Base-by-base conservation (phyloP, 345 rosid species). In the Pistacia vera region DNA sequence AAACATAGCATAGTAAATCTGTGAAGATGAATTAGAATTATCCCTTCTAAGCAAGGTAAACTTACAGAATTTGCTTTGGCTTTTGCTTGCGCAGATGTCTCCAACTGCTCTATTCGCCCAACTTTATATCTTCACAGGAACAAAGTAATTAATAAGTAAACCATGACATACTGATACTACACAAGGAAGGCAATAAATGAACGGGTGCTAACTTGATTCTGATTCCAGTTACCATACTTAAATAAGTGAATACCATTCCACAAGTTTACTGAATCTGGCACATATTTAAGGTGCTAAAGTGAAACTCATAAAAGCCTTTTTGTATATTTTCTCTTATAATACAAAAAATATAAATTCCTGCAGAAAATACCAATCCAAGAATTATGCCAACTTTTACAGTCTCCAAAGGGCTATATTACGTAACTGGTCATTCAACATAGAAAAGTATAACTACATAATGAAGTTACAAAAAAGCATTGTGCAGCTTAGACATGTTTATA, bases 81-180 rank as follows among this genome's bases (percentile, higher is more conserved):
- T 83, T 91, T 95, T 70, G 93, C 91, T 85, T 95, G 96, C 73
- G 76, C 89, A 70, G 99, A 86, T 79, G 98, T 91, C 85, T 93
- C 94, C 75, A 86, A 77, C 91, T 95, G 99, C 90, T 95, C 99
- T 4, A 95, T 86, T n/a, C 97, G 79, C 60, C 98, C 99, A 85
- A 95, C 99, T 83, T 95, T 93, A 74, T 85, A 93, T 75, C 99
- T 95, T 83, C 80, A 77, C 66, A 77, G 73, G 83, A 70, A 61
- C 57, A 60, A 60, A 75, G 75, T 56, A 80, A 28, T 14, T 48
- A n/a, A 33, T 46, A 78, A 54, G 18, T 64, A 62, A 76, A 66
- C 51, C 68, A 71, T 2, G 1, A 69, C 17, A 74, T 33, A 66
- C 69, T 59, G 49, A 74, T 33, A 66, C 69, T 59, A 55, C 62